Percentiles rank a stretch among this genome's conserved stretches.
These are phyloP conservation scores for Cystobasidiaceae sp. DNA, from an alignment of 1,284 basidiomycete genomes.

Conservation along the genomic window DNA sequence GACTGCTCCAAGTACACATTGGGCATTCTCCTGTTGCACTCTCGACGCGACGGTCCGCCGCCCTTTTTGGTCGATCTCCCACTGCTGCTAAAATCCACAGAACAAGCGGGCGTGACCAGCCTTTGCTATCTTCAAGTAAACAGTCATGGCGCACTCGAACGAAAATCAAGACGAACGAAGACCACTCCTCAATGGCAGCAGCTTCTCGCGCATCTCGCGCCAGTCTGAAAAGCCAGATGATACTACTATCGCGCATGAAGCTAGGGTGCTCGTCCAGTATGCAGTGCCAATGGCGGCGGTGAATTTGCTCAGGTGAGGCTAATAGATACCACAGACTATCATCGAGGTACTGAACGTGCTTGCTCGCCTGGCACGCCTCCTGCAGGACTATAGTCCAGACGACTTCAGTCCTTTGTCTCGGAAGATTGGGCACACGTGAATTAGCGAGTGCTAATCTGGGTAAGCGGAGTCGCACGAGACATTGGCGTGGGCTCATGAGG, in stretches of 20 bases:
- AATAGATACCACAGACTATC: neutral
- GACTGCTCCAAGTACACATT: too few species aligned
- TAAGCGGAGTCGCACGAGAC: neutral
- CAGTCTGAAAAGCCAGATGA: constrained; percentile 10
- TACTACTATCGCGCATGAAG: constrained; percentile 17
- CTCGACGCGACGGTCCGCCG: too few species aligned
- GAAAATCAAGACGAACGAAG: constrained; percentile 9
- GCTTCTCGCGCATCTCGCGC: too few species aligned
- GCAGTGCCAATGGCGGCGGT: constrained; percentile 2
- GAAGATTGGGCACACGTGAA: constrained; percentile 40
- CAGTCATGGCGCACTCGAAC: too few species aligned
- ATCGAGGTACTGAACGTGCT: neutral
- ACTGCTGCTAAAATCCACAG: too few species aligned
- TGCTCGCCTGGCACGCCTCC: neutral
- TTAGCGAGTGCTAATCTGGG: constrained; percentile 38
- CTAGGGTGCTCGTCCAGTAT: neutral
- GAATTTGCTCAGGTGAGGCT: constrained; percentile 4
- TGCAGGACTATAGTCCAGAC: neutral
- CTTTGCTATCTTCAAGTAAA: too few species aligned
- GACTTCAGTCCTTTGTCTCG: constrained; percentile 33
- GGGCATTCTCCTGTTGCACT: too few species aligned
- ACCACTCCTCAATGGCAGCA: neutral
- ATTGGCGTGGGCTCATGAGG: too few species aligned
- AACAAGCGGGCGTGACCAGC: too few species aligned
- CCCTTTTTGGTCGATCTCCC: too few species aligned